Conservation (phyloP, 1,284 basidiomycete species). For the Pterulicium gracile region DNA sequence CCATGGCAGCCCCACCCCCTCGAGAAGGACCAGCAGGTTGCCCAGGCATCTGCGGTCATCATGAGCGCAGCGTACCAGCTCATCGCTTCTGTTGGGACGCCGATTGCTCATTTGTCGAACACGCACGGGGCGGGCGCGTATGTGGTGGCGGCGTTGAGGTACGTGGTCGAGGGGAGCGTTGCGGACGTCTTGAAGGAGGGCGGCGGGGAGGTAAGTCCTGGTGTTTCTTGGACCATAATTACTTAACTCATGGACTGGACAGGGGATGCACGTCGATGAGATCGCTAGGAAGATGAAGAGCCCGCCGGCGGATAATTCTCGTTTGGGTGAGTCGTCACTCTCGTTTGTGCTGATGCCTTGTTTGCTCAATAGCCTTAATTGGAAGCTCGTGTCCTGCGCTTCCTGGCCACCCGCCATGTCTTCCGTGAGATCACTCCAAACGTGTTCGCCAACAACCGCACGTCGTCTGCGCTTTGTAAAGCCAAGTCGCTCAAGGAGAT, state of each 20-base stretch:
- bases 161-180: not conserved
- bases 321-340: not conserved
- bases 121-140: not conserved
- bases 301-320: not conserved
- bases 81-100: not conserved
- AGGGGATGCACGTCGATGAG: slow-evolving; percentile 1
- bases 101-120: not conserved
- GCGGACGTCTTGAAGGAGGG: not conserved
- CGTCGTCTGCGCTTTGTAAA: not conserved
- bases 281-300: not conserved
- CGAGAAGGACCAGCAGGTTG: not conserved
- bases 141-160: not conserved
- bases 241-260: too few relatives aligned
- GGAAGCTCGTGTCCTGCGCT: slow-evolving; percentile 1
- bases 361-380: too few relatives aligned
- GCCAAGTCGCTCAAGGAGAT: not conserved
- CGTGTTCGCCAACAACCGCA: slow-evolving; percentile 1
- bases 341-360: not conserved
- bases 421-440: not conserved
- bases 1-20: not conserved
- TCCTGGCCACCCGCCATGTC: slow-evolving; percentile 1
- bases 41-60: not conserved
- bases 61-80: not conserved
- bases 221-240: too few relatives aligned
- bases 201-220: not conserved